Conservation (phyloP, 2,329 filamentous ascomycete genomes). For the Pseudocercospora crystallina region DNA sequence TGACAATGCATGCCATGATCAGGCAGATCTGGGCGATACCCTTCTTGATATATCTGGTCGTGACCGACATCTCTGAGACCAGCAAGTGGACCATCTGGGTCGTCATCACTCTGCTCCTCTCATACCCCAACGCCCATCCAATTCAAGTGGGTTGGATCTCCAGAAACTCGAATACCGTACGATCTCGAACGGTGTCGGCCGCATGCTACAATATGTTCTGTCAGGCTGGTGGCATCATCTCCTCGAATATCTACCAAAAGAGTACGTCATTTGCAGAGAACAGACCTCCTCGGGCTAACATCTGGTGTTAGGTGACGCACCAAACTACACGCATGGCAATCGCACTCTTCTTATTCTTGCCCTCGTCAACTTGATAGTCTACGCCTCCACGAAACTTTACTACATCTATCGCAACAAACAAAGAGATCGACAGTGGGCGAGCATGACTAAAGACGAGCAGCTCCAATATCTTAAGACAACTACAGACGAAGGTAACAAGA, state of each 20-base stretch:
- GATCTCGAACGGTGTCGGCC: conserved; percentile 43
- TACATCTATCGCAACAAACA: conserved; percentile 24
- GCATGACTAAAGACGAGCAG: conserved; percentile 38
- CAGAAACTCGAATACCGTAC: conserved; percentile 42
- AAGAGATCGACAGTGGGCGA: conserved; percentile 33
- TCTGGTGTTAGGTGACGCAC: conserved; percentile 49
- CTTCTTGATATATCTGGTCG: conserved; percentile 35
- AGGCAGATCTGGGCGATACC: conserved; percentile 43
- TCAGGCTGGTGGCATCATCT: conserved; percentile 47
- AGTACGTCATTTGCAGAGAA: conserved; percentile 26
- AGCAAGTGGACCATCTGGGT: conserved; percentile 39
- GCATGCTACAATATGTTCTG: conserved; percentile 40
- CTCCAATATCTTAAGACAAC: conserved; percentile 35
- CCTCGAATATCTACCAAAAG: conserved; percentile 47
- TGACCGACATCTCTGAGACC: conserved; percentile 36
- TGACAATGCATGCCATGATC: conserved; percentile 47
- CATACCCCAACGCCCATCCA: conserved; percentile 43
- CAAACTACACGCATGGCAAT: conserved; percentile 46
- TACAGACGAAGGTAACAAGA: conserved; percentile 37
- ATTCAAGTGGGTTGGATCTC: conserved; percentile 44
- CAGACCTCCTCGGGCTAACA: conserved; percentile 46
- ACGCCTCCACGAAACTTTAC: conserved; percentile 33
- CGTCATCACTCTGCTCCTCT: conserved; percentile 39
- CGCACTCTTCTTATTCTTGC: conserved; percentile 27
- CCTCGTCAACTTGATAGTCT: conserved; percentile 30